Percentiles rank a stretch among this genome's conserved stretches.
These are phyloP conservation scores for Fraxinus xanthoxyloides DNA, from an alignment of 305 asterid species.

Conservation along the genomic window DNA sequence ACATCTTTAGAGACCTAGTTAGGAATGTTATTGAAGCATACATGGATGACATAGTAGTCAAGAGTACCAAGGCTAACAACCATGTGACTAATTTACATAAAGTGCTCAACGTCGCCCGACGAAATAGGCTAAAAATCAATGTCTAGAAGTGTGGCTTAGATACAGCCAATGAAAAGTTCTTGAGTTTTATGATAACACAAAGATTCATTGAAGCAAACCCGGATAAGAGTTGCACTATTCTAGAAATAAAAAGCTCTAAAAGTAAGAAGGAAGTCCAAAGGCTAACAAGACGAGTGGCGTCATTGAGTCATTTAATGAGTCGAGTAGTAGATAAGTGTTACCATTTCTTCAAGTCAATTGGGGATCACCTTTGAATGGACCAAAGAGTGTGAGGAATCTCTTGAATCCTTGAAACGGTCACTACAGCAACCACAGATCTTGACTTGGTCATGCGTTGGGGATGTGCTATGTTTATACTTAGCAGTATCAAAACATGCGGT, in stretches of 20 bases:
- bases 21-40: no score
- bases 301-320: neutral
- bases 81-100: no score
- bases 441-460: neutral
- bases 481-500: neutral
- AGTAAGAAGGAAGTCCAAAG: neutral
- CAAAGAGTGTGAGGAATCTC: no score
- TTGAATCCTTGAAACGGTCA: no score
- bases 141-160: no score
- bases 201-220: neutral
- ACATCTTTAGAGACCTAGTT: no score
- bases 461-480: neutral
- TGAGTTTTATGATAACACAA: no score
- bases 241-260: neutral
- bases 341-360: neutral
- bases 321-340: neutral
- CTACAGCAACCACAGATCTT: neutral
- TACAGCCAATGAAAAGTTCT: no score
- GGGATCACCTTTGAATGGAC: neutral
- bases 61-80: no score
- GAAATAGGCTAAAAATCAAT: no score
- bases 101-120: no score
- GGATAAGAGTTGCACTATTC: neutral
- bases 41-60: no score
- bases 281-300: neutral